Evolutionary conservation across 805 yeast species (phyloP).

Genomic region (Candida jianshihensis): DNA sequence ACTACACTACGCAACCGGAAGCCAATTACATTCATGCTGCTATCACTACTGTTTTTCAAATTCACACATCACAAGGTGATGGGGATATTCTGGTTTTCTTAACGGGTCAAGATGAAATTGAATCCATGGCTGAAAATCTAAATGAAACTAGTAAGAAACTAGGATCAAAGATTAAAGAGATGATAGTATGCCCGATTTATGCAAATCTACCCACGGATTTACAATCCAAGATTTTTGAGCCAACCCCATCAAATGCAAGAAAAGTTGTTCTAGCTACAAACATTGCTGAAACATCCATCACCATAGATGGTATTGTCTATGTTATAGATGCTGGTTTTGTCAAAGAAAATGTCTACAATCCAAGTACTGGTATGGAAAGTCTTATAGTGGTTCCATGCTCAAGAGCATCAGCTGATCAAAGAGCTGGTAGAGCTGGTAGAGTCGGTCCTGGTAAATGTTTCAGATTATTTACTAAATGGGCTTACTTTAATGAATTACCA

Average conservation of each 20-base stretch:
- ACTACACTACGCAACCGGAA: constrained; percentile 81
- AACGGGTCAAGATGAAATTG: constrained; percentile 97
- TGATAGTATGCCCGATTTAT: constrained; percentile 80
- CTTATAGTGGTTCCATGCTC: constrained; percentile 84
- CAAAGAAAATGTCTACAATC: constrained; percentile 84
- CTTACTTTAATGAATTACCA: constrained; percentile 71
- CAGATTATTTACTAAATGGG: constrained; percentile 78
- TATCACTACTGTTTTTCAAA: constrained; percentile 77
- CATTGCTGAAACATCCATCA: constrained; percentile 94
- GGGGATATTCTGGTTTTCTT: constrained; percentile 89
- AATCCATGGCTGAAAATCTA: constrained; percentile 65
- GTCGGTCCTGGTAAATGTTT: constrained; percentile 96
- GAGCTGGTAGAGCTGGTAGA: constrained; percentile 98
- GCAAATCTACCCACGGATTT: constrained; percentile 84
- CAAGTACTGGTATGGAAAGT: constrained; percentile 83
- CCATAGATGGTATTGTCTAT: constrained; percentile 91
- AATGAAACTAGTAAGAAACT: constrained; percentile 57
- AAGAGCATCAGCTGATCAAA: constrained; percentile 90
- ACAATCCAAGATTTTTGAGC: constrained; percentile 78
- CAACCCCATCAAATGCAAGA: constrained; percentile 71
- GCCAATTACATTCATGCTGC: constrained; percentile 90
- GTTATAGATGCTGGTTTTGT: constrained; percentile 95
- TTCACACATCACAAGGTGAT: constrained; percentile 61
- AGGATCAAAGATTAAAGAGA: constrained; percentile 43
- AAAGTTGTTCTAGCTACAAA: constrained; percentile 93